Evolutionary conservation across 768 basidiomycete genomes (phyloP).

Genomic region (Pulveroboletus sp.): DNA sequence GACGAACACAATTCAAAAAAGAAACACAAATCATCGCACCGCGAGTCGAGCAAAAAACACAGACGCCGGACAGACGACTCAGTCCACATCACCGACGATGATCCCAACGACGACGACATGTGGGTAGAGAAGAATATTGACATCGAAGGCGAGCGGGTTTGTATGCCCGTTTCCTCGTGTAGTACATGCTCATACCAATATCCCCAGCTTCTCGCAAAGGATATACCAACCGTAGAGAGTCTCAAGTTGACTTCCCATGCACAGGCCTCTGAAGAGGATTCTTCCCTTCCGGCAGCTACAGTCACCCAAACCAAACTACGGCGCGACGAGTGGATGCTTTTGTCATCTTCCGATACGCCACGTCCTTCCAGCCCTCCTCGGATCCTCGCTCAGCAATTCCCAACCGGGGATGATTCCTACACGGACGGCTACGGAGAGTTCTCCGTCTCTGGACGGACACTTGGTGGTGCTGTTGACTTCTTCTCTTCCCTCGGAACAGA

Average conservation of each 20-base stretch:
- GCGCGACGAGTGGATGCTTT: slow-evolving; percentile 90
- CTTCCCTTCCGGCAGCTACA: slow-evolving; percentile 43
- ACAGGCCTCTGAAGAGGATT: slow-evolving; percentile 38
- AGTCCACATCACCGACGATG: slow-evolving; percentile 56
- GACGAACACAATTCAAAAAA: slow-evolving; percentile 50
- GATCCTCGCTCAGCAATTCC: slow-evolving; percentile 27
- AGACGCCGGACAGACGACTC: slow-evolving; percentile 33
- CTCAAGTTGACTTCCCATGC: slow-evolving; percentile 65
- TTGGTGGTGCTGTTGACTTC: slow-evolving; percentile 71
- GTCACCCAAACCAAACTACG: slow-evolving; percentile 47
- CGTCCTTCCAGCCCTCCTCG: slow-evolving; percentile 31
- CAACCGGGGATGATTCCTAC: slow-evolving; percentile 43
- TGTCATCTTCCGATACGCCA: slow-evolving; percentile 24
- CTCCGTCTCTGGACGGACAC: slow-evolving; percentile 40
- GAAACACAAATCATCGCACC: slow-evolving; percentile 46
- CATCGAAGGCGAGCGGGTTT: slow-evolving; percentile 68
- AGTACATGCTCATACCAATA: slow-evolving; percentile 4
- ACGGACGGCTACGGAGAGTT: slow-evolving; percentile 65
- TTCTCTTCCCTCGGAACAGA: slow-evolving; percentile 86
- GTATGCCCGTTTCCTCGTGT: slow-evolving; percentile 20
- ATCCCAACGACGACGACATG: slow-evolving; percentile 66
- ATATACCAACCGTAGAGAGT: slow-evolving; percentile 72
- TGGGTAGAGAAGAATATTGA: slow-evolving; percentile 89
- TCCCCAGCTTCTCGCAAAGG: slow-evolving; percentile 55
- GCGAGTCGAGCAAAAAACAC: slow-evolving; percentile 33